These are phyloP conservation scores for Parastagonospora nodorum DNA, from an alignment of 2,329 filamentous ascomycete species.

Conservation along the genomic window DNA sequence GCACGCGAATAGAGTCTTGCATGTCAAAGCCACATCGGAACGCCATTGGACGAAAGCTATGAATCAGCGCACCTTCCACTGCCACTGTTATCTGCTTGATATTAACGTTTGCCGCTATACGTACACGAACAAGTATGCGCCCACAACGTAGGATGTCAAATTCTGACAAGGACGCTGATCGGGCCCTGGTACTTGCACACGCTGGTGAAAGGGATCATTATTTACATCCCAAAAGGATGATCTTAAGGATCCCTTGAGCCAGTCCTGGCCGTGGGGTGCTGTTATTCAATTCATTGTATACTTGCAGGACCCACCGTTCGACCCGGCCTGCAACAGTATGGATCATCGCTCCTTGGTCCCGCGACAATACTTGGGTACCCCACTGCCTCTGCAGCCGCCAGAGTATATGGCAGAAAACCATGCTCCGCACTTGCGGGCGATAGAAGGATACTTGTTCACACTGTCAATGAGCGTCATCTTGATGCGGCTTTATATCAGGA, in stretches of 20 bases:
- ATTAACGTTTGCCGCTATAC: conserved; percentile 15
- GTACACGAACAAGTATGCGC: conserved; percentile 8
- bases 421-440: conserved; percentile 45
- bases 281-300: background rate
- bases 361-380: conserved; percentile 12
- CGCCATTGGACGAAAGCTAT: conserved; percentile 4
- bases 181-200: too few relatives aligned
- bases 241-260: background rate
- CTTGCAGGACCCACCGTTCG: background rate
- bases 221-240: background rate
- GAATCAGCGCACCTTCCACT: conserved; percentile 6
- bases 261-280: too few relatives aligned
- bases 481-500: conserved; percentile 24
- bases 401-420: conserved; percentile 46
- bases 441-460: conserved; percentile 46
- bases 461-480: conserved; percentile 29
- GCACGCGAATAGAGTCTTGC: background rate
- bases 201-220: background rate
- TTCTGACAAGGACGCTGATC: too few relatives aligned
- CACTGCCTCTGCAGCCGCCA: conserved; percentile 18
- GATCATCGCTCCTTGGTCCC: conserved; percentile 7
- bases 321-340: conserved; percentile 4
- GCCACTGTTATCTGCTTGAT: conserved; percentile 5
- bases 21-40: background rate
- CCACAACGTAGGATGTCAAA: background rate